Evolutionary conservation across 225 moss, liverwort and hornwort species (phyloP).

Genomic region (Antitrichia curtipendula): DNA sequence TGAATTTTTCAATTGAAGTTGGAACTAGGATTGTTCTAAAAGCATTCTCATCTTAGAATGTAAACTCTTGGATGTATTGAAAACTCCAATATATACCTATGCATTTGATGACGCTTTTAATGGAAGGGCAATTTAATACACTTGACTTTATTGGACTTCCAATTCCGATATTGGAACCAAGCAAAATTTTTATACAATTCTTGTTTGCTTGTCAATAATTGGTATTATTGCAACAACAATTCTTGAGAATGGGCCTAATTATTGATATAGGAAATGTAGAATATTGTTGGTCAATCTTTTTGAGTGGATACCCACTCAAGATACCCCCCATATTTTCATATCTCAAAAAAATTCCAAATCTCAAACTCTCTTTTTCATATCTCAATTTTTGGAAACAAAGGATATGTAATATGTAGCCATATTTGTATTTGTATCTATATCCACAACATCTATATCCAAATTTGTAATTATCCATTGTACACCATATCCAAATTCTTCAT

Average conservation of each 20-base stretch:
- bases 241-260: accelerated
- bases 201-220: not conserved
- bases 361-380: too few relatives aligned
- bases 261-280: not conserved
- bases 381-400: not conserved
- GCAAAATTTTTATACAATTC: not conserved
- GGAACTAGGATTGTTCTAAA: not conserved
- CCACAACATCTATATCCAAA: too few relatives aligned
- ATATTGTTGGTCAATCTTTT: not conserved
- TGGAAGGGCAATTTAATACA: accelerated
- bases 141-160: not conserved
- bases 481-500: not conserved
- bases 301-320: not conserved
- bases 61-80: not conserved
- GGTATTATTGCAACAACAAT: not conserved
- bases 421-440: too few relatives aligned
- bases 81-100: not conserved
- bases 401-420: not conserved
- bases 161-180: not conserved
- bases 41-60: not conserved
- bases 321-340: not conserved
- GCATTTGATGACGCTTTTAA: not conserved
- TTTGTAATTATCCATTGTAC: accelerated
- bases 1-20: not conserved
- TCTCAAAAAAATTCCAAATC: too few relatives aligned